Evolutionary conservation across 345 rosid species (phyloP).

Genomic region (Reutealis trisperma): DNA sequence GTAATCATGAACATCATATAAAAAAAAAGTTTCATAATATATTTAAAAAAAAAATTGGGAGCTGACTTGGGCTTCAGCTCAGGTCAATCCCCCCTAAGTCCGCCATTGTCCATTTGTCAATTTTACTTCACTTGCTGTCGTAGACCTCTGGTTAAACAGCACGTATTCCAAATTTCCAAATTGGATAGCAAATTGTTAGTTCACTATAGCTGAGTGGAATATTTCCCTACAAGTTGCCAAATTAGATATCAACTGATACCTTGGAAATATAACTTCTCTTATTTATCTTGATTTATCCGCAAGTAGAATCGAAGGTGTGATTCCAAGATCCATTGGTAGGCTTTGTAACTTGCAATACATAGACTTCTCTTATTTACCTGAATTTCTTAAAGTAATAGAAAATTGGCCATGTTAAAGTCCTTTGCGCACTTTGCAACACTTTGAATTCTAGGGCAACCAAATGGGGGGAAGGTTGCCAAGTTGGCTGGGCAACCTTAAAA

Average conservation of each 20-base stretch:
- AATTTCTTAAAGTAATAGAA: too few relatives aligned
- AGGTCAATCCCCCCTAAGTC: too few relatives aligned
- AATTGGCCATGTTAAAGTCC: too few relatives aligned
- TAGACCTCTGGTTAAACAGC: constrained; percentile 3
- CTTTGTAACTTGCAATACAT: constrained; percentile 7
- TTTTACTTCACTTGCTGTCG: constrained; percentile 23
- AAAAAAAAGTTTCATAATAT: too few relatives aligned
- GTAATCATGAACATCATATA: too few relatives aligned
- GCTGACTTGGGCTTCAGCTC: too few relatives aligned
- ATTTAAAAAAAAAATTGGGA: too few relatives aligned
- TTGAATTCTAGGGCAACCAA: too few relatives aligned
- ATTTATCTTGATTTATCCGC: constrained; percentile 22
- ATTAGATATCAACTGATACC: constrained; percentile 10
- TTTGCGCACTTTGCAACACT: too few relatives aligned
- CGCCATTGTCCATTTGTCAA: constrained; percentile 12
- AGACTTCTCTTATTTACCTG: constrained; percentile 33
- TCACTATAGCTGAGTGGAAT: too few relatives aligned
- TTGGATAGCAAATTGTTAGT: constrained; percentile 19
- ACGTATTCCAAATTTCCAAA: constrained; percentile 3
- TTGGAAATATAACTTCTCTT: background rate
- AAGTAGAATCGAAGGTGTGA: constrained; percentile 35
- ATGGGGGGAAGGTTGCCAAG: too few relatives aligned
- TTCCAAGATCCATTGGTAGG: constrained; percentile 39
- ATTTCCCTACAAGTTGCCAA: background rate
- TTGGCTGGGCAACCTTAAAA: too few relatives aligned